Evolutionary conservation across 306 rosid genomes (phyloP).

Genomic region (Rosa persica): DNA sequence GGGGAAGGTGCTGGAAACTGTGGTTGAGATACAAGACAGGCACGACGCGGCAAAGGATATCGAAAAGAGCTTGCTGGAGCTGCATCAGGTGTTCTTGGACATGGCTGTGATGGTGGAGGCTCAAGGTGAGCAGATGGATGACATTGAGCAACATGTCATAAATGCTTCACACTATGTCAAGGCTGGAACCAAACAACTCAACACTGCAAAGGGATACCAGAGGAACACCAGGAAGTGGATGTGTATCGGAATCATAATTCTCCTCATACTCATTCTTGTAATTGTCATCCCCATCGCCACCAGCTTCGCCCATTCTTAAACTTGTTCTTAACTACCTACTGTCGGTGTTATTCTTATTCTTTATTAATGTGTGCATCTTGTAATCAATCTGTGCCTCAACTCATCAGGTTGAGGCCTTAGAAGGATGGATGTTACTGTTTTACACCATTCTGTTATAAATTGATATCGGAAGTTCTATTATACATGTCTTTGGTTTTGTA

Average conservation of each 20-base stretch:
- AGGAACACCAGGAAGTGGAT: conserved; percentile 66
- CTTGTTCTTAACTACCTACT: background rate
- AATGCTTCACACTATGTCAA: conserved; percentile 70
- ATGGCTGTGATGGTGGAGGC: conserved; percentile 98
- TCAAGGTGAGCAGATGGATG: conserved; percentile 90
- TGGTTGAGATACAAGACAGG: conserved; percentile 84
- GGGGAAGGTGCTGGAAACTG: conserved; percentile 80
- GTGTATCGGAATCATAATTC: conserved; percentile 59
- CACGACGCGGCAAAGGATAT: conserved; percentile 72
- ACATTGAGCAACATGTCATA: conserved; percentile 81
- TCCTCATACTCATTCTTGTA: conserved; percentile 54
- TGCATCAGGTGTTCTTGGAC: conserved; percentile 80
- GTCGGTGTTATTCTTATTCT: background rate
- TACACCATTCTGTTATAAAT: background rate
- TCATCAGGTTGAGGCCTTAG: background rate
- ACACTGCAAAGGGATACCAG: conserved; percentile 55
- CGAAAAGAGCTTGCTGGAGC: conserved; percentile 75
- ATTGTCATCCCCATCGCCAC: conserved; percentile 59
- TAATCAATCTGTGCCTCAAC: background rate
- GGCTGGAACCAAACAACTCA: conserved; percentile 65
- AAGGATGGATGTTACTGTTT: background rate
- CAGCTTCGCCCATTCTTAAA: conserved; percentile 51
- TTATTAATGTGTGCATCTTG: background rate
- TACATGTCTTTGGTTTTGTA: background rate
- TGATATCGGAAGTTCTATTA: background rate